Base-by-base conservation (phyloP, 2,329 filamentous ascomycete genomes). In the Cryphonectria naterciae region DNA sequence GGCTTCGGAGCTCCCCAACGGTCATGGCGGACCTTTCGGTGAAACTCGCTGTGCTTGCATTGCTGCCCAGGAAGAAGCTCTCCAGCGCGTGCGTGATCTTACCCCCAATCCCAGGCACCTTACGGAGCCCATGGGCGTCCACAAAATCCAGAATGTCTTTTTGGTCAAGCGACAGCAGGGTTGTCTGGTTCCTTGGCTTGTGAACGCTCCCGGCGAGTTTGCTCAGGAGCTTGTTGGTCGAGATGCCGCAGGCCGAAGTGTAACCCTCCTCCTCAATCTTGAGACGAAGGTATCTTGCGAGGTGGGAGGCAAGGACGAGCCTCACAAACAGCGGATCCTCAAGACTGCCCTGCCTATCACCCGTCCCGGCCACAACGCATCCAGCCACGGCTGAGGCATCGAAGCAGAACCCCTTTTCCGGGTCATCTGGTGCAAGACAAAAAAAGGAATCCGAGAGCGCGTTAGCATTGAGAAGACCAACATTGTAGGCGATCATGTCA, bases 131-230 rank as follows among this genome's bases (percentile, higher is more conserved):
- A 77, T 95, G 91, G 2, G 77, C 78, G 75, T 96, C 93, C 75
- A 98, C 85, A 77, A 98, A 98, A 0, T 79, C 78, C 8, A 84
- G 84, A 17, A 92, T 85, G 71, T 90, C 80, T 19, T 81, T 75
- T 3, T 84, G 83, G 68, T 88, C 87, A 1, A 92, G 88, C 6
- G 92, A 90, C 60, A 97, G 81, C 10, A 98, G 83, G 0, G 93
- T 94, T 0, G 95, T 98, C 80, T 98, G 96, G 72, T 89, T 92
- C 71, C 91, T 91, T 0, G 95, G 95, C 81, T 98, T 98, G 79
- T 98, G 89, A 71, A 91, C 84, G 78, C 89, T 92, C 17, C 95
- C 95, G 13, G 90, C 93, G 19, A 98, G 86, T 80, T 98, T 98
- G 71, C 93, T 90, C 15, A 97, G 84, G 6, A 95, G 81, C 80